These are phyloP conservation scores for Leccinum arenicola DNA, from an alignment of 768 basidiomycete genomes.

Conservation along the genomic window DNA sequence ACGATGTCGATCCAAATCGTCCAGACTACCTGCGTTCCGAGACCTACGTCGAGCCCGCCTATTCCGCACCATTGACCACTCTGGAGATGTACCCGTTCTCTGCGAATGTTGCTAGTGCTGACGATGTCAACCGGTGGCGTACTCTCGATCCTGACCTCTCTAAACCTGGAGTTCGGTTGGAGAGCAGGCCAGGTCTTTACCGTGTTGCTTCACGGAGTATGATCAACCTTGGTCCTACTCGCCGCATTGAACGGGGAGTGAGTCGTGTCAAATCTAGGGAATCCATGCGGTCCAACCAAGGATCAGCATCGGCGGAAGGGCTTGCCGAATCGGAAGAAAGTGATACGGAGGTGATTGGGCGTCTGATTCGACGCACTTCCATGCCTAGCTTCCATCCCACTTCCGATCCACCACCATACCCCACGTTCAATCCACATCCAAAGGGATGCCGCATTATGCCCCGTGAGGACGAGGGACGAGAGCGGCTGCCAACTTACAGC, in stretches of 20 bases:
- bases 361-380: conserved; percentile 58
- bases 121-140: conserved; percentile 1
- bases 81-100: conserved; percentile 17
- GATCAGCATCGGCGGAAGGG: conserved; percentile 10
- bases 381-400: conserved; percentile 65
- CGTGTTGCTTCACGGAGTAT: conserved; percentile 63
- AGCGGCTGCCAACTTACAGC: conserved; percentile 76
- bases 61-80: conserved; percentile 5
- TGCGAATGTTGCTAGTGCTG: conserved; percentile 11
- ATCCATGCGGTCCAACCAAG: conserved; percentile 6
- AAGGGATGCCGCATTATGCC: conserved; percentile 31
- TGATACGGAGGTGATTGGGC: conserved; percentile 31
- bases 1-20: not conserved
- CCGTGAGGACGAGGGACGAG: conserved; percentile 80
- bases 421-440: conserved; percentile 39
- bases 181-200: conserved; percentile 45
- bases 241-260: conserved; percentile 26
- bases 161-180: conserved; percentile 7
- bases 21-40: conserved; percentile 8
- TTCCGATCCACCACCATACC: conserved; percentile 68
- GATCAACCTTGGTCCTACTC: conserved; percentile 47
- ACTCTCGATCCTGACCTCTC: conserved; percentile 3
- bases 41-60: conserved; percentile 5
- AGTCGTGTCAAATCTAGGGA: conserved; percentile 19
- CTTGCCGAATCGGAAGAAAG: conserved; percentile 20